A percentile compares a stretch with the other conserved stretches of the same genome.
Conservation (phyloP, 1,139 yeast species). For the Diutina sp. region DNA sequence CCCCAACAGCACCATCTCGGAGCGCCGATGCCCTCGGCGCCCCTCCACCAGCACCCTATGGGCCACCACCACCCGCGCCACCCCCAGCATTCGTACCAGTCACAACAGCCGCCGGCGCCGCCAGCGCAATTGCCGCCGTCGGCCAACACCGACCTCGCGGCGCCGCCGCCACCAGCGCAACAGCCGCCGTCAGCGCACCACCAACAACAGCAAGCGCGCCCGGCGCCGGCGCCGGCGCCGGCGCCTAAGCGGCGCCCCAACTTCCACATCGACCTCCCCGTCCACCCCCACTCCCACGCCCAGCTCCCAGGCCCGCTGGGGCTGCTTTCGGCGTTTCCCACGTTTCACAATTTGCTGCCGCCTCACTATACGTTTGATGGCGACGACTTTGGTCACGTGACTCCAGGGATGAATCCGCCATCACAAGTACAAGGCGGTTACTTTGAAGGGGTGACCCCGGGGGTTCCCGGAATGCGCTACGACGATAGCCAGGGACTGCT, state of each 20-base stretch:
- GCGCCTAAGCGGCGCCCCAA: not conserved
- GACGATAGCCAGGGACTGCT: not conserved
- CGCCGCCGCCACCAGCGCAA: not conserved
- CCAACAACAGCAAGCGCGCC: not conserved
- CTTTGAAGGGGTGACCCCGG: slow-evolving; percentile 1
- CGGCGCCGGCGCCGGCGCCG: not conserved
- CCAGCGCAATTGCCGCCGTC: not conserved
- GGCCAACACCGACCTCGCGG: not conserved
- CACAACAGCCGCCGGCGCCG: not conserved
- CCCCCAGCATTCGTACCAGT: not conserved
- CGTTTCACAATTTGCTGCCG: not conserved
- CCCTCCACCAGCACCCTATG: not conserved
- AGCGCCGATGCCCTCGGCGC: not conserved
- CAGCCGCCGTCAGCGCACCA: too few relatives aligned
- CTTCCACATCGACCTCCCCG: not conserved
- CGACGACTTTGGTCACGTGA: slow-evolving; percentile 1
- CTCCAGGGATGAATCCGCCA: slow-evolving; percentile 1
- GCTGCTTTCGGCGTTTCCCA: not conserved
- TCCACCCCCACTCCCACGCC: not conserved
- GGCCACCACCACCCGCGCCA: not conserved
- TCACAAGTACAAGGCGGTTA: not conserved
- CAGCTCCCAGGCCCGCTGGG: not conserved
- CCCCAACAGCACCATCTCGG: not conserved
- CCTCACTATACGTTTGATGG: not conserved
- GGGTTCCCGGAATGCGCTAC: slow-evolving; percentile 2